Evolutionary conservation across 495 filamentous ascomycete species (phyloP), one percentile per base, ranked within the genome.

Genomic region (Hypomontagnella submonticulosa): DNA sequence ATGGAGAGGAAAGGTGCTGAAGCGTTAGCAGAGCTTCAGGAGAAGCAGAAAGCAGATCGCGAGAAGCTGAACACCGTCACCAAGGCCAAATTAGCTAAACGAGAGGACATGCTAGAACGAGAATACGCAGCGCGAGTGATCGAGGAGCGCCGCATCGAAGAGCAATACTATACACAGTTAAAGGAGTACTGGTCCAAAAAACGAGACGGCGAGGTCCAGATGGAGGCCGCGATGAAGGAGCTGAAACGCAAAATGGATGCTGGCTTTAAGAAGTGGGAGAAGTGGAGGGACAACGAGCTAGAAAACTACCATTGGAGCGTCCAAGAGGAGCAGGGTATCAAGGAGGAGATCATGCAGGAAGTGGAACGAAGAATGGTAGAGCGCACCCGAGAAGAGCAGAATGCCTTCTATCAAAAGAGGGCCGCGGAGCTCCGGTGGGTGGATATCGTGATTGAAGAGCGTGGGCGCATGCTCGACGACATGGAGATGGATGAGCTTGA

Each of bases 401-500:
- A 30, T 13, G 38, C 16, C 4, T 37, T 72, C 33, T 66, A 18
- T 34, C 61, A 55, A 40, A 66, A 52, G 50, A 67, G 67, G 6
- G 27, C 42, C 0, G 77, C 69, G 0, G 74, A 79, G 64, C 47
- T 57, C 43, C 61, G 40, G 66, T 78, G 74, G 73, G 69, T 71
- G 30, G 57, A 46, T 10, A 60, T 73, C 7, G 73, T 76, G 8
- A 51, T 66, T 4, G 66, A 66, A 36, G 76, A 77, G 70, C 66
- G 74, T 3, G 50, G 37, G 12, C 59, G 70, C 20, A 47, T 76
- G 48, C 67, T 78, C 16, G 43, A 30, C 8, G 70, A 70, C 36
- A 68, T 73, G 52, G 75, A 79, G 56, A 11, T 42, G 11, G 52
- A 68, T 9, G 79, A 77, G 55, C 71, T 76, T n/a, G 78, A 76